Evolutionary conservation across 2,329 filamentous ascomycete genomes (phyloP), one percentile per base, ranked within the genome.

Genomic region (Botrytis galanthina): DNA sequence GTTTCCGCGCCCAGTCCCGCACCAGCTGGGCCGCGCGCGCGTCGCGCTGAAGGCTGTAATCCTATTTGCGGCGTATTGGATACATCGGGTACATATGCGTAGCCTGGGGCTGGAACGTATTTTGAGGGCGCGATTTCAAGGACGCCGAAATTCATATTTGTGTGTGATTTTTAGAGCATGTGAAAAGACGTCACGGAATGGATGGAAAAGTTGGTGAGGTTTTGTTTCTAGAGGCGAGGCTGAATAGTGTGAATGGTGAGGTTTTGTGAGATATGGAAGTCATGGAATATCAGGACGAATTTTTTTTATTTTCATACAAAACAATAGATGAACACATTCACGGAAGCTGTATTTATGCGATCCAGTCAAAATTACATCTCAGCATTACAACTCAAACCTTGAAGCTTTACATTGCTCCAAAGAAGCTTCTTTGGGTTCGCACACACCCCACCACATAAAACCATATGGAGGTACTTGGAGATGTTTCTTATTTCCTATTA

Each of bases 71-170:
- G 86, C 20, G 88, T 86, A 73, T 87, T 81, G 26, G 88, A 90
- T 12, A 66, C 22, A 80, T 97, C 93, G 44, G 94, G 91, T 1
- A 98, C 93, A 81, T 97, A 97, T 20, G 94, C 94, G 92, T 94
- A 98, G 79, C 95, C 95, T 1, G 95, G 94, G 1, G 93, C 92
- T 62, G 88, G 85, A 62, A 89, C 88, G 26, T 90, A 90, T 75
- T 89, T 90, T 42, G 90, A 85, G 80, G 89, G 90, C 51, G 93
- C 92, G 73, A 98, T 85, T 78, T 97, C 92, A 83, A 97, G 91
- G 79, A 98, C 93, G 79, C 93, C 92, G 77, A 92, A 91, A 79
- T 90, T 89, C 80, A 89, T 88, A 87, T 90, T 91, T 29, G 42
- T 70, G 18, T 42, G 32, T 32, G 37, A 4, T 12, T 70, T 44